A percentile compares a stretch with the other conserved stretches of the same genome.
phyloP scores from a whole-genome alignment of 176 grass and related monocot genomes.

The Oryza glumipatula region DNA sequence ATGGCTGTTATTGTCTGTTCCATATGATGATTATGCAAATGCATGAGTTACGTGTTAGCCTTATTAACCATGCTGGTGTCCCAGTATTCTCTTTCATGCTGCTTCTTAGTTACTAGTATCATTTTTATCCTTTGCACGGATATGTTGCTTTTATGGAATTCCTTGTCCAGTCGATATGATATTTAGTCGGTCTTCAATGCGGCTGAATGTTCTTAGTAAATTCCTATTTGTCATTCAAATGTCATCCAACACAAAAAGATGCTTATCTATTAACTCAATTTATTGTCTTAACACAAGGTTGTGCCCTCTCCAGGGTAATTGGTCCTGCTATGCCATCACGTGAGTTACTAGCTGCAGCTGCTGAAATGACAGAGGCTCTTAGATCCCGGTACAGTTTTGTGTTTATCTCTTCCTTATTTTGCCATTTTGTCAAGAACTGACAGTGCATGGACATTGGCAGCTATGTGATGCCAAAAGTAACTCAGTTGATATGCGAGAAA shows the following conservation, averaged over 20 bases:
- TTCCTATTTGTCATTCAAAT: slow-evolving; percentile 13
- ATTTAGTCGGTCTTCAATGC: background rate
- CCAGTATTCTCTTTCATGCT: background rate
- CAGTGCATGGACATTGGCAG: background rate
- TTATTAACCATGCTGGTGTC: background rate
- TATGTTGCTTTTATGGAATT: background rate
- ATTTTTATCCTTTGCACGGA: background rate
- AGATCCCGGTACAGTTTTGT: slow-evolving; percentile 47
- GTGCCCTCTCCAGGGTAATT: slow-evolving; percentile 62
- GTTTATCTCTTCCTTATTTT: slow-evolving; percentile 11
- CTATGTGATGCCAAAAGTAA: background rate
- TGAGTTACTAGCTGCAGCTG: slow-evolving; percentile 86
- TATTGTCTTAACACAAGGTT: slow-evolving; percentile 31
- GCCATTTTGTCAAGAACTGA: slow-evolving; percentile 22
- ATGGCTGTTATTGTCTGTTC: slow-evolving; percentile 14
- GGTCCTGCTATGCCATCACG: slow-evolving; percentile 98
- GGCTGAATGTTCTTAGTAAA: slow-evolving; percentile 7
- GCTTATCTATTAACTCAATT: background rate
- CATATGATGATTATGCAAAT: slow-evolving; percentile 2
- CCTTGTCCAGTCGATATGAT: background rate
- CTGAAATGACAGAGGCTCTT: slow-evolving; percentile 95
- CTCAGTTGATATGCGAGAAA: slow-evolving; percentile 13
- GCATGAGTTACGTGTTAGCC: background rate
- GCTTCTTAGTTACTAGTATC: background rate
- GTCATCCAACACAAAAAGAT: slow-evolving; percentile 15